A percentile compares a stretch with the other conserved stretches of the same genome.
These are phyloP conservation scores for Brassica juncea DNA, from an alignment of 345 rosid genomes.

Conservation along the genomic window DNA sequence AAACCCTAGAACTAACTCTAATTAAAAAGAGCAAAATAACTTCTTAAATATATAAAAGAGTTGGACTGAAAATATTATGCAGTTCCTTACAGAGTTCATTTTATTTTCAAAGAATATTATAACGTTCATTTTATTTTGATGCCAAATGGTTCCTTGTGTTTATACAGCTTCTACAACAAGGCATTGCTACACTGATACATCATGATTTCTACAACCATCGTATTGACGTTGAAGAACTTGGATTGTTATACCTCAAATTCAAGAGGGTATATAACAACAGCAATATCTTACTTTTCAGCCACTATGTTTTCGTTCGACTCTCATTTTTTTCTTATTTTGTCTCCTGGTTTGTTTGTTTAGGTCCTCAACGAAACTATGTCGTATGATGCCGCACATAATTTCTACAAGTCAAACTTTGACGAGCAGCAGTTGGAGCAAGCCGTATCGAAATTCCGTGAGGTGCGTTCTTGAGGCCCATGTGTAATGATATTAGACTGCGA, in stretches of 20 bases:
- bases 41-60: too few relatives aligned
- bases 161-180: conserved; percentile 38
- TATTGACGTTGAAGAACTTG: conserved; percentile 28
- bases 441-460: conserved; percentile 36
- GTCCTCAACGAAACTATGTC: conserved; percentile 34
- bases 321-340: not conserved
- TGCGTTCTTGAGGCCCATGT: conserved; percentile 1
- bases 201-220: conserved; percentile 40
- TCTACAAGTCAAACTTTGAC: conserved; percentile 40
- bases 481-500: not conserved
- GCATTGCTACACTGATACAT: conserved; percentile 26
- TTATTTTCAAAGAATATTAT: not conserved
- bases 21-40: too few relatives aligned
- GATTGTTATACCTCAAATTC: conserved; percentile 31
- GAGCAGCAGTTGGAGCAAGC: conserved; percentile 25
- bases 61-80: too few relatives aligned
- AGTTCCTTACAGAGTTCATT: too few relatives aligned
- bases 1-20: too few relatives aligned
- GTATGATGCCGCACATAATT: conserved; percentile 20
- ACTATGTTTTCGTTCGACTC: not conserved
- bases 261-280: conserved; percentile 22
- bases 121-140: too few relatives aligned
- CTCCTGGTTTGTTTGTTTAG: conserved; percentile 8
- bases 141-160: not conserved
- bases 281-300: not conserved